phyloP scores from a whole-genome alignment of 208 protist genomes.

The Phytomonas sp. region DNA sequence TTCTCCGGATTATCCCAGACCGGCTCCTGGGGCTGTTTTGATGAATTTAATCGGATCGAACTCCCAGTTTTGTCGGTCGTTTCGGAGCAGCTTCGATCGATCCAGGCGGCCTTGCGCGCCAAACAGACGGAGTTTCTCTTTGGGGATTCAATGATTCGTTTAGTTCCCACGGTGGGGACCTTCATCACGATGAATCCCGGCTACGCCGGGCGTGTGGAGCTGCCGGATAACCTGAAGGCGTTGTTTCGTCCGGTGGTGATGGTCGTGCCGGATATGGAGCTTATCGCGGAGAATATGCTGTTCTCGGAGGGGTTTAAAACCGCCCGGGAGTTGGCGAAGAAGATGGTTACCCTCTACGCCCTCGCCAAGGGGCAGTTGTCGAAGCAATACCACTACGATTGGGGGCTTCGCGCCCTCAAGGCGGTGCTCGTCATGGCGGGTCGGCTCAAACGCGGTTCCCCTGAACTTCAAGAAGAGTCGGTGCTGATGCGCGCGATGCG shows the following conservation, averaged over 20 bases:
- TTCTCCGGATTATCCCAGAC: constrained; percentile 96
- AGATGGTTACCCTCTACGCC: constrained; percentile 99
- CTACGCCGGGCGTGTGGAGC: constrained; percentile 98
- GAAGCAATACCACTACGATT: constrained; percentile 99
- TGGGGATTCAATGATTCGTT: constrained; percentile 75
- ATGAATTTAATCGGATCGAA: constrained; percentile 99
- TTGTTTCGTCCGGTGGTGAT: constrained; percentile 99
- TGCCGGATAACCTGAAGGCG: constrained; percentile 98
- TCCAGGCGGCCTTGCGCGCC: constrained; percentile 92
- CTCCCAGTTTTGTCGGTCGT: constrained; percentile 98
- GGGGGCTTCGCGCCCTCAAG: constrained; percentile 97
- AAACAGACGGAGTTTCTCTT: constrained; percentile 89
- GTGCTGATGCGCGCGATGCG: constrained; percentile 98
- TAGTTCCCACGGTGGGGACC: constrained; percentile 92
- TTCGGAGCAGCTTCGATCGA: constrained; percentile 96
- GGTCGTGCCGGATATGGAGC: constrained; percentile 97
- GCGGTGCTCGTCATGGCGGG: constrained; percentile 98
- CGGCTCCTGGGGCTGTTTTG: constrained; percentile 98
- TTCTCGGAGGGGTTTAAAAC: constrained; percentile 97
- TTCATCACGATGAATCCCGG: constrained; percentile 99
- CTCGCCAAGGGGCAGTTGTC: constrained; percentile 97
- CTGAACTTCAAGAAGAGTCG: constrained; percentile 93
- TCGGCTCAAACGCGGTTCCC: constrained; percentile 93
- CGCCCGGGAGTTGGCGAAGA: constrained; percentile 94
- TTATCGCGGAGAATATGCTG: constrained; percentile 99